These are phyloP conservation scores for Allium cepa DNA, from an alignment of 106 monocot species.

Conservation along the genomic window DNA sequence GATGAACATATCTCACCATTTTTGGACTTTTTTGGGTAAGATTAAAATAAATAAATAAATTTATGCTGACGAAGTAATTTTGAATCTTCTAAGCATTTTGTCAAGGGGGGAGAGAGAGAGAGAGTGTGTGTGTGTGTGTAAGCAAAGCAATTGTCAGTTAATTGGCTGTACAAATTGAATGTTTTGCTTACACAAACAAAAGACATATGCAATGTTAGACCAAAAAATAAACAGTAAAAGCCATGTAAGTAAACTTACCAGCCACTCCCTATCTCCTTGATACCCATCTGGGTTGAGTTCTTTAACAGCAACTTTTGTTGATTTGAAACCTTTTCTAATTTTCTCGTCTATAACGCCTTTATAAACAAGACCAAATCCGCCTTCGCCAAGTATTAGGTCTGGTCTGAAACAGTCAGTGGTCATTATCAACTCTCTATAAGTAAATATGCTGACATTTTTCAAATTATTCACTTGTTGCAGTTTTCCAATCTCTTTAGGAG, in stretches of 20 bases:
- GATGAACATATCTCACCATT: too few relatives aligned
- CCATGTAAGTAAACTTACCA: constrained; percentile 23
- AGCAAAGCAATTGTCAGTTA: too few relatives aligned
- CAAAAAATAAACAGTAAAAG: too few relatives aligned
- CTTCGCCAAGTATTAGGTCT: constrained; percentile 51
- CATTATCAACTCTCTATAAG: constrained; percentile 41
- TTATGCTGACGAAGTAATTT: too few relatives aligned
- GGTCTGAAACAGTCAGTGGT: constrained; percentile 44
- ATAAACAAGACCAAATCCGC: constrained; percentile 62
- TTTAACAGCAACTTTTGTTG: constrained; percentile 62
- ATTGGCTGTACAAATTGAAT: too few relatives aligned
- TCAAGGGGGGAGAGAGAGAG: too few relatives aligned
- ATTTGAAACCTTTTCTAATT: constrained; percentile 33
- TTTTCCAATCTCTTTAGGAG: constrained; percentile 38
- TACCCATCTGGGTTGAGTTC: constrained; percentile 48
- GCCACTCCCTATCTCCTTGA: constrained; percentile 73
- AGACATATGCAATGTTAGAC: too few relatives aligned
- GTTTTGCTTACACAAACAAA: too few relatives aligned
- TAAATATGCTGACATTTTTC: constrained; percentile 36
- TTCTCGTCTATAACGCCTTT: constrained; percentile 55
- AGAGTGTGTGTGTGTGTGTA: too few relatives aligned
- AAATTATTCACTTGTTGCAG: constrained; percentile 21
- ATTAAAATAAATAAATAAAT: too few relatives aligned
- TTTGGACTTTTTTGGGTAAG: too few relatives aligned
- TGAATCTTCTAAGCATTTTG: too few relatives aligned